Base-by-base conservation (phyloP, 2,329 filamentous ascomycete species). In the Nemania diffusa region DNA sequence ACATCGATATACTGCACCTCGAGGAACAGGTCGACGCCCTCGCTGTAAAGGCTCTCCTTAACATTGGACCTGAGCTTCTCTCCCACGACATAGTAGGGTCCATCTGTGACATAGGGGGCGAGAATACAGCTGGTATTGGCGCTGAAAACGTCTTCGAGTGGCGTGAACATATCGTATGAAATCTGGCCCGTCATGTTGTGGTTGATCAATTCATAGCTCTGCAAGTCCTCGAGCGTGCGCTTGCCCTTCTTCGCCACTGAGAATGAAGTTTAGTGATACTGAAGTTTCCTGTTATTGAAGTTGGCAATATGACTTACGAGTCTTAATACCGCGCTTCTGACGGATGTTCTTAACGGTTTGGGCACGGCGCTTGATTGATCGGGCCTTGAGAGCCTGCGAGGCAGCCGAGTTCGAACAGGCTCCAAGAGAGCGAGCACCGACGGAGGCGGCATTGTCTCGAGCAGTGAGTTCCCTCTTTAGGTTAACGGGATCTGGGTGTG, bases 1-100 rank as follows among this genome's bases (percentile, higher is more conserved):
- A 82, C 77, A 66, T 85, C 81, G 68, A 84, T 80, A 69, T 84
- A 76, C 71, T 84, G 82, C 29, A 82, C 77, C 59, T 84, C 82
- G 8, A 83, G 73, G 60, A 81, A 81, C 7, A 85, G 48, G 32
- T 81, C 79, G 17, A 85, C 75, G 55, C 83, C 84, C 9, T 78
- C 76, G 50, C 69, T 73, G 48, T 46, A 77, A 68, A 81, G 68
- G 3, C 73, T 60, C 62, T 85, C 83, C 63, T 79, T 80, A 67
- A 85, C 78, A 67, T 85, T 79, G 46, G 78, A 74, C 50, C 83
- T 80, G 64, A 85, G 73, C 63, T 80, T 77, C 73, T 85, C 82
- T 53, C 82, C 83, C n/a, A 78, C 74, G 26, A 84, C 78, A 68
- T 80, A 79, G 75, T 83, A 84, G 13, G 82, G 82, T 1, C 79